Evolutionary conservation across 176 grass and related monocot species (phyloP).

Genomic region (Triticum urartu): DNA sequence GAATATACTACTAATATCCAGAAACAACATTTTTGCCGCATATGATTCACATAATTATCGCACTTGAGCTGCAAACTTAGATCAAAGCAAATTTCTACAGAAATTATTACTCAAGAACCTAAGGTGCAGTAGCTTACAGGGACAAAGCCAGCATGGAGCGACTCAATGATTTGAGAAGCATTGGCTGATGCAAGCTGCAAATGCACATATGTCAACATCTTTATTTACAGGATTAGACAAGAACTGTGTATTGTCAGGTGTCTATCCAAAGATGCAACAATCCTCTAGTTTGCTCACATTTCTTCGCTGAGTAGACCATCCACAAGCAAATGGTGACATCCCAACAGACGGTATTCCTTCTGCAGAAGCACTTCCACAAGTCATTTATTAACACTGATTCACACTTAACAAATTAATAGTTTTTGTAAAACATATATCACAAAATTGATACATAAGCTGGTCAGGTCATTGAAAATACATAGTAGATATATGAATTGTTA

Average conservation of each 20-base stretch:
- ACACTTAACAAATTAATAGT: background rate
- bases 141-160: slow-evolving; percentile 78
- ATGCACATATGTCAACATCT: slow-evolving; percentile 18
- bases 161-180: slow-evolving; percentile 65
- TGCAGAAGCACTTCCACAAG: slow-evolving; percentile 38
- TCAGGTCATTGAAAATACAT: background rate
- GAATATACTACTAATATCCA: background rate
- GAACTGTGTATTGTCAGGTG: slow-evolving; percentile 2
- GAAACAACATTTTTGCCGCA: background rate
- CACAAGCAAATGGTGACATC: slow-evolving; percentile 94
- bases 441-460: background rate
- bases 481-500: background rate
- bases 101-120: slow-evolving; percentile 8
- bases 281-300: slow-evolving; percentile 50
- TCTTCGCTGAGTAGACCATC: slow-evolving; percentile 87
- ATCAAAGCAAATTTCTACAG: background rate
- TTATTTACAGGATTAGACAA: background rate
- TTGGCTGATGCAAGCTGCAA: slow-evolving; percentile 74
- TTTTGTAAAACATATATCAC: slow-evolving; percentile 1
- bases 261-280: slow-evolving; percentile 14
- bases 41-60: slow-evolving; percentile 3
- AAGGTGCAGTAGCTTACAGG: slow-evolving; percentile 59
- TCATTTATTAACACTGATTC: background rate
- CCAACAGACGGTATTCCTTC: slow-evolving; percentile 98
- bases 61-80: background rate